Percentiles rank a stretch among this genome's conserved stretches.
These are phyloP conservation scores for Cercophora scortea DNA, from an alignment of 495 filamentous ascomycete genomes.

Conservation along the genomic window DNA sequence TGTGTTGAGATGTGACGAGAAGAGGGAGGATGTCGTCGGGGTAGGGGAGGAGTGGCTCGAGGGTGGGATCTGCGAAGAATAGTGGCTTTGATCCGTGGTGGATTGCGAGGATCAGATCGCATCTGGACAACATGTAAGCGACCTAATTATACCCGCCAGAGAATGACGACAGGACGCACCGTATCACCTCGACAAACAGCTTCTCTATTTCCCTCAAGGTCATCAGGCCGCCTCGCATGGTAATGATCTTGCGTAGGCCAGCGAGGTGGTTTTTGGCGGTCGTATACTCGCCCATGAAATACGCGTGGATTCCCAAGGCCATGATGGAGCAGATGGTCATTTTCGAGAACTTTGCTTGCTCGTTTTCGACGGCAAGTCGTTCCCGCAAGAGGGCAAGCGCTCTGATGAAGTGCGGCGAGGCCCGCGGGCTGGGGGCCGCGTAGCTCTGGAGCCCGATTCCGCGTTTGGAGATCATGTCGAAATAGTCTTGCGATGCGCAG, in stretches of 20 bases:
- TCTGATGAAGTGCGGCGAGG: constrained; percentile 20
- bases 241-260: background rate
- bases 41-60: constrained; percentile 19
- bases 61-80: constrained; percentile 20
- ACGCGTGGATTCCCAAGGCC: background rate
- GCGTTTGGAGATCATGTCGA: constrained; percentile 4
- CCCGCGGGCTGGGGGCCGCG: background rate
- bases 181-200: constrained; percentile 1
- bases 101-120: constrained; percentile 26
- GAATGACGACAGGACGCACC: background rate
- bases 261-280: constrained; percentile 1
- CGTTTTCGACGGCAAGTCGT: constrained; percentile 11
- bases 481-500: constrained; percentile 28
- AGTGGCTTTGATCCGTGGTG: constrained; percentile 17
- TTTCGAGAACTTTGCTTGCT: background rate
- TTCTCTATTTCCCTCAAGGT: background rate
- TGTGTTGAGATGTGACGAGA: background rate
- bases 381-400: constrained; percentile 28
- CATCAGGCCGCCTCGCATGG: background rate
- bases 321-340: constrained; percentile 2
- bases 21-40: background rate
- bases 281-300: background rate
- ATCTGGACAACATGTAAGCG: constrained; percentile 5
- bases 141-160: too few species aligned
- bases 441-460: background rate